Conservation (phyloP, 2,329 filamentous ascomycete genomes). For the Pseudogymnoascus sp. region DNA sequence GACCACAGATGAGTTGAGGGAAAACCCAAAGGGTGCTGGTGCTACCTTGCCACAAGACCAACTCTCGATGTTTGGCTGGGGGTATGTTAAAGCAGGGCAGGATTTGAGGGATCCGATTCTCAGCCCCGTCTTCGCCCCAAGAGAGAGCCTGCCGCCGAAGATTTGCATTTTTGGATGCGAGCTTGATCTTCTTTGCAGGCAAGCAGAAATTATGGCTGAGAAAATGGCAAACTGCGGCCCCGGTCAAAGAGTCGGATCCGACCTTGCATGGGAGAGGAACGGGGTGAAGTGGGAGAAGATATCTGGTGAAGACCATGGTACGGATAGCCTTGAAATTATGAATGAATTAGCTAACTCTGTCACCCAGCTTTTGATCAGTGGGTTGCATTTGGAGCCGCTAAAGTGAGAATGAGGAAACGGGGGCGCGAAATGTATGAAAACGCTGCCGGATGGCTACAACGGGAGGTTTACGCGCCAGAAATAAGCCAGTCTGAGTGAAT, state of each 20-base stretch:
- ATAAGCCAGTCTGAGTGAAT: not conserved
- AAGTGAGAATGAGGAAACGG: not conserved
- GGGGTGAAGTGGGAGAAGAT: conserved; percentile 24
- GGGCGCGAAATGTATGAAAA: conserved; percentile 1
- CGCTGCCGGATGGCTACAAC: not conserved
- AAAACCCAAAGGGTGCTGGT: not conserved
- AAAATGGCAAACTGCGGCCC: conserved; percentile 17
- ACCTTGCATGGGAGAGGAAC: conserved; percentile 19
- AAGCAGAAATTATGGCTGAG: conserved; percentile 17
- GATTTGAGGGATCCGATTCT: conserved; percentile 24
- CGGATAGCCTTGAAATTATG: not conserved
- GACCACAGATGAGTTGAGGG: not conserved
- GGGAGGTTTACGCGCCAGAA: not conserved
- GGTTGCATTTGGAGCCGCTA: not conserved
- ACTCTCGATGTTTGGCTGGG: conserved; percentile 21
- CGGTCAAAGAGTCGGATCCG: conserved; percentile 16
- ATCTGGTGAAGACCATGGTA: conserved; percentile 16
- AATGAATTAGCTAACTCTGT: not conserved
- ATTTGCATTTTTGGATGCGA: conserved; percentile 23
- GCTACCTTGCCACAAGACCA: not conserved
- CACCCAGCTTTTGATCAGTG: not conserved
- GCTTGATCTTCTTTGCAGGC: conserved; percentile 23
- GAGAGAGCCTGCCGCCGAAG: conserved; percentile 22
- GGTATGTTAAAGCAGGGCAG: conserved; percentile 23
- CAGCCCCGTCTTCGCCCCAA: conserved; percentile 21